Evolutionary conservation across 2,329 filamentous ascomycete genomes (phyloP), one percentile per base, ranked within the genome.

Genomic region (Cladosporium cucumerinum): DNA sequence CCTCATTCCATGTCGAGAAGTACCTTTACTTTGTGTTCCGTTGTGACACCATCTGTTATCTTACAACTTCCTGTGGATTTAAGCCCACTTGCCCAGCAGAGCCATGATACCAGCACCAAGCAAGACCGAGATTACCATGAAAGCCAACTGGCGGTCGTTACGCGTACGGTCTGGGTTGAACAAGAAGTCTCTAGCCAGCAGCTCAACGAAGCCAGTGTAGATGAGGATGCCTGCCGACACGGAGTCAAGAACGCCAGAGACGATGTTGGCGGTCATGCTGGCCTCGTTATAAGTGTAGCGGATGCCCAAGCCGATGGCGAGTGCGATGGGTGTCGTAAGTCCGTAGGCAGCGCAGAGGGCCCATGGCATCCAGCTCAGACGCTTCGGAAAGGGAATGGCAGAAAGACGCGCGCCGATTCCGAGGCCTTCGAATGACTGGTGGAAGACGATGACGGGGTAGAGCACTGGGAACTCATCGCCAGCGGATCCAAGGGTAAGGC

Each of bases 381-480:
- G 82, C 46, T 82, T 79, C 0, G 93, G 92, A 90, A 92, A 97
- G 0, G 86, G 84, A 0, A 92, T 87, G 1, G 86, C 86, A 0
- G 92, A 92, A 1, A 97, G 85, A 65, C 94, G 89, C 2, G 93
- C 88, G 25, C 93, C 93, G 6, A 97, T 84, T 84, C 92, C 93
- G 14, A 97, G 87, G 14, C 93, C 93, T 78, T 97, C 93, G 67
- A 97, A 96, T 43, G 91, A 92, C 76, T 97, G 93, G 77, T 97
- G 93, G 82, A 97, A 96, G 71, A 93, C 87, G 8, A 88, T 80
- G 34, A 88, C 86, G 57, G 86, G 80, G 75, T 87, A 88, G 4
- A 89, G 80, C 0, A 84, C 86, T 55, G 77, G 78, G 72, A 88
- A 89, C 68, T 87, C 86, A 0, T 77, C 71, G 25, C 85, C 85